Base-by-base conservation (phyloP, 345 rosid genomes). In the Euclidium syriacum region DNA sequence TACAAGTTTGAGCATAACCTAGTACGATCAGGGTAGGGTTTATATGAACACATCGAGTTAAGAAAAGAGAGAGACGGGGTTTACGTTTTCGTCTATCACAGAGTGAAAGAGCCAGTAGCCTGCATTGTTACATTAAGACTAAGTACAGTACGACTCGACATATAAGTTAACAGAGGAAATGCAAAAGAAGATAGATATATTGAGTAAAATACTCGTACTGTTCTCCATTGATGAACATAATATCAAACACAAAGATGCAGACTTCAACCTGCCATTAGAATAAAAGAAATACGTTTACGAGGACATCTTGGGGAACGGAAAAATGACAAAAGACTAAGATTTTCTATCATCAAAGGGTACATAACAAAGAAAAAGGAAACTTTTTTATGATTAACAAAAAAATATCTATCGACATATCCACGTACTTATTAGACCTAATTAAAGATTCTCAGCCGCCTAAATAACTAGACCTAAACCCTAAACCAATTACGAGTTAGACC, bases 221-320 rank as follows among this genome's bases (percentile, higher is more conserved):
- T 62, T 86, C 77, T 73, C 91, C 98, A 54, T 91, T 86, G 65
- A 85, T 72, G 75, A 83, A 88, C 98, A 91, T 88, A 74, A 91
- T 68, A 65, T 91, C 98, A 58, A 88, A 88, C 73, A 84, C 83
- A 59, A 88, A 88, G 39, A 88, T 64, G 51, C 96, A 91, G 36
- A 91, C 81, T 42, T 86, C 82, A 15, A 88, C 83, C 98, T 88
- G 94, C 46, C 20, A 70, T 42, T 22, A 52, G 18, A 66, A 63
- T 14, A 64, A 34, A 22, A 20, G 7, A 35, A 44, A 61, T 18
- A 62, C 42, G 16, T 58, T 41, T 9, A 39, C 25, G 65, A 42
- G 41, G 38, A 39, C 17, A 58, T 9, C 19, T 29, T 55, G 11
- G 15, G 19, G 33, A 58, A n/a, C 49, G 17, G 0, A 19, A 42